These are phyloP conservation scores for Colletotrichum sp. DNA, from an alignment of 2,329 filamentous ascomycete genomes.

Conservation along the genomic window DNA sequence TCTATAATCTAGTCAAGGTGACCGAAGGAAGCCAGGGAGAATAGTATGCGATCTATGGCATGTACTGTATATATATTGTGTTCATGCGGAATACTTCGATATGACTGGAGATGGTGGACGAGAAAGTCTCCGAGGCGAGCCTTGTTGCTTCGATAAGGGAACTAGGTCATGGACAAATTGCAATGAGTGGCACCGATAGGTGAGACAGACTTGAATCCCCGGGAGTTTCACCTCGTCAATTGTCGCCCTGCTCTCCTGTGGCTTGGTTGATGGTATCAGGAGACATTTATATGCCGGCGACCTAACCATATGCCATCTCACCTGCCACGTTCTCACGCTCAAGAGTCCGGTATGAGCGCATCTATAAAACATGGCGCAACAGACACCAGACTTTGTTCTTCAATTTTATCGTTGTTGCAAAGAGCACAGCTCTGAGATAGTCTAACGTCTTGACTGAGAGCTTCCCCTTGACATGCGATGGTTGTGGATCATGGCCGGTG, in stretches of 20 bases:
- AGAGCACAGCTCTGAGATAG: too few species aligned
- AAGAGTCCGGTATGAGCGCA: background rate
- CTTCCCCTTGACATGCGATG: too few species aligned
- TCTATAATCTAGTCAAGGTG: rapidly evolving
- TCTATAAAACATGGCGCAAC: background rate
- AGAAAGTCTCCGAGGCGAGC: background rate
- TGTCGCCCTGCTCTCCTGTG: background rate
- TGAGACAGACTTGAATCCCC: too few species aligned
- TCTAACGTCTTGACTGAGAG: too few species aligned
- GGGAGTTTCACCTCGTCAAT: too few species aligned
- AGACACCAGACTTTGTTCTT: background rate
- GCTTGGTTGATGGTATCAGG: background rate
- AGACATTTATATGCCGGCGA: background rate
- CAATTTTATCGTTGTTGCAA: too few species aligned
- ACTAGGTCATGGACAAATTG: rapidly evolving
- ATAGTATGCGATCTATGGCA: too few species aligned
- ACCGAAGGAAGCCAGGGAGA: rapidly evolving
- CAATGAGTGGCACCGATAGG: too few species aligned
- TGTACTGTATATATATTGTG: too few species aligned
- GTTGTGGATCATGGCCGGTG: too few species aligned
- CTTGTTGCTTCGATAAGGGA: background rate
- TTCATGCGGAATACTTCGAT: background rate
- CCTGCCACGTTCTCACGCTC: rapidly evolving
- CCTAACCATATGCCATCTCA: rapidly evolving
- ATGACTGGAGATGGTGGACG: background rate